A percentile compares a stretch with the other conserved stretches of the same genome.
Evolutionary conservation across 2,329 filamentous ascomycete genomes (phyloP).

Genomic region (Colletotrichum agaves): DNA sequence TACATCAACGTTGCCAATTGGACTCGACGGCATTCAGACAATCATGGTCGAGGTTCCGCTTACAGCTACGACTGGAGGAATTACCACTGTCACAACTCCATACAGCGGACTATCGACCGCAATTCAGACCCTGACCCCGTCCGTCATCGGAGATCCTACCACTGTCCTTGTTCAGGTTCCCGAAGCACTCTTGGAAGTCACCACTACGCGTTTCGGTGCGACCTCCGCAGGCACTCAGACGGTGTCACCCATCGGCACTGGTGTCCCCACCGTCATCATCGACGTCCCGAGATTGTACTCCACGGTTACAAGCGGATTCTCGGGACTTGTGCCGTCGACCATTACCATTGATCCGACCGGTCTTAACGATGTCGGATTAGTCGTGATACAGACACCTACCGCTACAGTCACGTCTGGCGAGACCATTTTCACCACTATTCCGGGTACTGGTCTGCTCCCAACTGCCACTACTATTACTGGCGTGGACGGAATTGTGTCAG

Average conservation of each 20-base stretch:
- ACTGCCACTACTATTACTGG: background rate
- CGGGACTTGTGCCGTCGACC: slow-evolving; percentile 17
- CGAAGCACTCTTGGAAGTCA: background rate
- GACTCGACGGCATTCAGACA: slow-evolving; percentile 19
- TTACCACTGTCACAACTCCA: slow-evolving; percentile 20
- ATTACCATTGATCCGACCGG: slow-evolving; percentile 14
- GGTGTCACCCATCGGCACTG: background rate
- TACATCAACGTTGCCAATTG: slow-evolving; percentile 19
- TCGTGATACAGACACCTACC: slow-evolving; percentile 16
- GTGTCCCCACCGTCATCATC: slow-evolving; percentile 20
- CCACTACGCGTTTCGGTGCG: slow-evolving; percentile 23
- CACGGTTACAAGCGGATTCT: slow-evolving; percentile 23
- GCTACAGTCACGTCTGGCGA: background rate
- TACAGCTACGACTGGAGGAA: background rate
- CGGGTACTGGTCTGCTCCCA: slow-evolving; percentile 1
- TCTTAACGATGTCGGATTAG: slow-evolving; percentile 8
- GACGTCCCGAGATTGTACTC: slow-evolving; percentile 15
- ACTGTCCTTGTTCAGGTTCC: slow-evolving; percentile 29
- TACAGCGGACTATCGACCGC: slow-evolving; percentile 17
- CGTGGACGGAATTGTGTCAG: slow-evolving; percentile 1
- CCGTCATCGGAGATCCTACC: slow-evolving; percentile 2
- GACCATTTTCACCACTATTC: slow-evolving; percentile 8
- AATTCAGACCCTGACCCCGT: slow-evolving; percentile 4
- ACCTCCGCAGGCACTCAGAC: slow-evolving; percentile 21
- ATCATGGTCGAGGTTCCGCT: slow-evolving; percentile 15